These are phyloP conservation scores for Lasiodiplodia gonubiensis DNA, from an alignment of 2,329 filamentous ascomycete genomes.

Conservation along the genomic window DNA sequence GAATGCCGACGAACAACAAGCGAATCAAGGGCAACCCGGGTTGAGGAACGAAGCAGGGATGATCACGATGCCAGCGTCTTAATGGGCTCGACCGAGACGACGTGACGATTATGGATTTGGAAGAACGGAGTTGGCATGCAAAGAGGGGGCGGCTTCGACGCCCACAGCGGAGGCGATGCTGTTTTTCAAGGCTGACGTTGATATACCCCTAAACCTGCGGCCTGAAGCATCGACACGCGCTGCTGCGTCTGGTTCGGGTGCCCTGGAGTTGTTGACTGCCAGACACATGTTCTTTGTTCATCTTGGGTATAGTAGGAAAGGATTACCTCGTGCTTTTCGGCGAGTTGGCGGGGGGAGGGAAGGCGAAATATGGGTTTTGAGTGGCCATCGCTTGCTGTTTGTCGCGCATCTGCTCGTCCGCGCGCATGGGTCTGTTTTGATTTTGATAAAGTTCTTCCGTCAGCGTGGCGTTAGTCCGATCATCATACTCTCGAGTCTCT, in stretches of 20 bases:
- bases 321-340: not conserved
- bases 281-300: constrained; percentile 25
- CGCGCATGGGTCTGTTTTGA: constrained; percentile 6
- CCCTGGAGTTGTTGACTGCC: constrained; percentile 6
- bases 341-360: constrained; percentile 5
- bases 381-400: constrained; percentile 11
- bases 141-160: constrained; percentile 15
- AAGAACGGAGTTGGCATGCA: constrained; percentile 15
- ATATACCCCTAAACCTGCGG: constrained; percentile 23
- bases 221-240: constrained; percentile 8
- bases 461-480: constrained; percentile 27
- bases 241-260: constrained; percentile 4
- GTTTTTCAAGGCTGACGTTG: constrained; percentile 18
- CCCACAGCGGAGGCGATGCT: constrained; percentile 14
- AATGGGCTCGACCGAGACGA: constrained; percentile 24
- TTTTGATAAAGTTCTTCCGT: constrained; percentile 22
- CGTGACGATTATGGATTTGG: constrained; percentile 22
- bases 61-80: constrained; percentile 24
- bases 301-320: constrained; percentile 27
- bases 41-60: not conserved
- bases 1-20: constrained; percentile 47
- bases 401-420: constrained; percentile 12
- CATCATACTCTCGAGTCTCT: constrained; percentile 18
- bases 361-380: constrained; percentile 23
- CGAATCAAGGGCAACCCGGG: constrained; percentile 31